phyloP scores from a whole-genome alignment of 805 yeast species.

The Lachancea kluyveri region DNA sequence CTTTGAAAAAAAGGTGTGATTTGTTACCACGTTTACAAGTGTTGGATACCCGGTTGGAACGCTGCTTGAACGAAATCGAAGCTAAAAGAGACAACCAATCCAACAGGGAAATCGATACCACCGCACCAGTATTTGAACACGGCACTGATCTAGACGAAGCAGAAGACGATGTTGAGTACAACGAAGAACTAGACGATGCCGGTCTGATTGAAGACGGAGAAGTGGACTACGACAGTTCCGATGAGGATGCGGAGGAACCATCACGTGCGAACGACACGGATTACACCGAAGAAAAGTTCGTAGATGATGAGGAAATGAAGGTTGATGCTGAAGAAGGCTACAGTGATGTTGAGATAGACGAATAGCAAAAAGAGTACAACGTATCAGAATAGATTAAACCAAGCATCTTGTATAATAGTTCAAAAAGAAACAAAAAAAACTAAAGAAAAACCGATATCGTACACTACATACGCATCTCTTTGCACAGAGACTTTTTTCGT shows the following conservation, averaged over 20 bases:
- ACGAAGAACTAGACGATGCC: conserved; percentile 56
- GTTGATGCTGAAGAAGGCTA: conserved; percentile 29
- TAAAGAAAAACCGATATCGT: too few relatives aligned
- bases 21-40: conserved; percentile 69
- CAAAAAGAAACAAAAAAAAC: too few relatives aligned
- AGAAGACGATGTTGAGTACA: conserved; percentile 50
- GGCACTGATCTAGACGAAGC: conserved; percentile 34
- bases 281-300: conserved; percentile 9
- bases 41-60: conserved; percentile 77
- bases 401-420: too few relatives aligned
- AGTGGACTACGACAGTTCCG: conserved; percentile 31
- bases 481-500: too few relatives aligned
- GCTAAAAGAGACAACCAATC: conserved; percentile 46
- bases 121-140: conserved; percentile 16
- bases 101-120: conserved; percentile 43
- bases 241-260: conserved; percentile 30
- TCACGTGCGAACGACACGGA: conserved; percentile 16
- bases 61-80: conserved; percentile 56
- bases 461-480: too few relatives aligned
- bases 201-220: conserved; percentile 44
- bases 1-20: conserved; percentile 58
- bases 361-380: conserved; percentile 4
- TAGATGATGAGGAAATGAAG: conserved; percentile 14
- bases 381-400: too few relatives aligned
- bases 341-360: conserved; percentile 37